Percentiles rank a stretch among this genome's conserved stretches.
phyloP scores from a whole-genome alignment of 208 protist species.

The Wallacemonas collosoma region DNA sequence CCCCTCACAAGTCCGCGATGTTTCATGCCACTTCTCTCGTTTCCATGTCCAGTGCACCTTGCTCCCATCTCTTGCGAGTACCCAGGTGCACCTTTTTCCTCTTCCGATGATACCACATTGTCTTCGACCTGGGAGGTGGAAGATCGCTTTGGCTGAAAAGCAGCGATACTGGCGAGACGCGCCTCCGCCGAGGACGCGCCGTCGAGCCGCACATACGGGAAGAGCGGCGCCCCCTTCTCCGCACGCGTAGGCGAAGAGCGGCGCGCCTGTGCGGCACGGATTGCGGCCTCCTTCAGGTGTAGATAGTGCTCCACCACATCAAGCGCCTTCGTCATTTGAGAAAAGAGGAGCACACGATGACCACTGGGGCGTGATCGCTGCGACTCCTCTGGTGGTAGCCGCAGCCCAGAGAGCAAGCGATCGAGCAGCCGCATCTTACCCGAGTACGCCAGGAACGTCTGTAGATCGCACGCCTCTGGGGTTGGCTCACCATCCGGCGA shows the following conservation, averaged over 20 bases:
- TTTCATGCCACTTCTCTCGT: too few relatives aligned
- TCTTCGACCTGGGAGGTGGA: neutral
- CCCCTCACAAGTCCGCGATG: neutral
- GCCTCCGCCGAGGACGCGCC: conserved; percentile 63
- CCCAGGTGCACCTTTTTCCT: neutral
- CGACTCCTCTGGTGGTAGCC: conserved; percentile 37
- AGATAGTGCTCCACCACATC: conserved; percentile 95
- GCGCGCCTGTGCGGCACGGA: conserved; percentile 24
- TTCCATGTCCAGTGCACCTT: too few relatives aligned
- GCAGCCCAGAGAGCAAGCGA: conserved; percentile 86
- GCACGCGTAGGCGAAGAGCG: neutral
- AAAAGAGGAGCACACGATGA: conserved; percentile 96
- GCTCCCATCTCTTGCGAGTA: too few relatives aligned
- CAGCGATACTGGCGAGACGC: conserved; percentile 57
- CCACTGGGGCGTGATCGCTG: neutral
- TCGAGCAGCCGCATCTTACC: conserved; percentile 94
- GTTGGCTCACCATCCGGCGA: neutral
- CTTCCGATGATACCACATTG: neutral
- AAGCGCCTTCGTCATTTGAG: conserved; percentile 93
- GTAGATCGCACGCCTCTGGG: neutral
- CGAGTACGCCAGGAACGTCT: conserved; percentile 39
- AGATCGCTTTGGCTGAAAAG: conserved; percentile 52
- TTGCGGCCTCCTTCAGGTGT: conserved; percentile 12
- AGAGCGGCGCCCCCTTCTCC: neutral
- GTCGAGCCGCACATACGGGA: conserved; percentile 91